Evolutionary conservation across 2,329 filamentous ascomycete genomes (phyloP), one percentile per base, ranked within the genome.

Genomic region (Plectosphaerella sp.): DNA sequence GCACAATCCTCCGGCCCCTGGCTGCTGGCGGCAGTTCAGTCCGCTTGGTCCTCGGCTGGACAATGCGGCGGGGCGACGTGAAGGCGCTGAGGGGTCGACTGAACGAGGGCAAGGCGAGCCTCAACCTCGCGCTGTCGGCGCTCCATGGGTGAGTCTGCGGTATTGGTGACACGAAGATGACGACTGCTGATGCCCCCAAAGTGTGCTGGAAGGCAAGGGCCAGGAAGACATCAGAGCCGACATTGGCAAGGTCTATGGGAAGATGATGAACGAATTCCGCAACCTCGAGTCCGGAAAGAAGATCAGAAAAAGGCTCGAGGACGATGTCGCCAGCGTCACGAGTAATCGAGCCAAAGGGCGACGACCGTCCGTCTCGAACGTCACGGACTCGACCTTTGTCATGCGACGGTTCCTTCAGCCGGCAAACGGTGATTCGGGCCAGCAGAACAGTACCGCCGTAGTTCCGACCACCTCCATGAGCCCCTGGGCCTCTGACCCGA

Each of bases 101-200:
- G 41, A 43, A 45, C 12, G 48, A 50, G 28, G 39, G 39, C 39
- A 50, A 50, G 41, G 48, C 48, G 12, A 50, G 48, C 9, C 33
- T 50, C 22, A 45, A 33, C 11, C 48, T 50, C 4, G 28, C 48
- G 7, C 15, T 50, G 7, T 45, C 48, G 24, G 48, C 41, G 8
- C 20, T 50, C 15, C 45, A 50, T 16, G 48, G 48, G 48, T 50
- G 35, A 48, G 46, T 24, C n/a, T 28, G 15, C 11, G 18, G 8
- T 5, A 7, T 20, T 45, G 7, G 7, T 48, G 16, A 3, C n/a
- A 28, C 12, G 24, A 24, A 15, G 10, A 14, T 43, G 14, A 16
- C 14, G 16, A 14, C 37, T 41, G 16, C 39, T 18, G 5, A 47
- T 9, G 15, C 11, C 4, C 10, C 9, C 3, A 9, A 22, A 50